Evolutionary conservation across 352 stramenopile genomes (phyloP).

Genomic region (Globisporangium megalacanthum): DNA sequence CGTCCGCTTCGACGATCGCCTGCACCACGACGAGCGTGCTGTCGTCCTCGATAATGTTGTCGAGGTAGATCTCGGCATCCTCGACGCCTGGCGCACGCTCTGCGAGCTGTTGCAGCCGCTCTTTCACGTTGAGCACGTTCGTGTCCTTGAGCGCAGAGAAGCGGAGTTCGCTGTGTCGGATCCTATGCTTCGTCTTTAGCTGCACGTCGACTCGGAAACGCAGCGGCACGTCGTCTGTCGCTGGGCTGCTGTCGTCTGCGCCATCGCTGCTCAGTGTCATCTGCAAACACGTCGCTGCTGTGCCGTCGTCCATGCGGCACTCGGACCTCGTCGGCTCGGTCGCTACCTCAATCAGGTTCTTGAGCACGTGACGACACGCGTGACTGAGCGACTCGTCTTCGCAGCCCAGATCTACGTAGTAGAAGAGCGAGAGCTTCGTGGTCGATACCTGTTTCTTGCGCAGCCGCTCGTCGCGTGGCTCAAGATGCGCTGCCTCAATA

Average conservation of each 20-base stretch:
- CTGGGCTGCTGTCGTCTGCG: background rate
- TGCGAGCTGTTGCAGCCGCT: constrained; percentile 42
- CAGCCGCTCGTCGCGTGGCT: constrained; percentile 38
- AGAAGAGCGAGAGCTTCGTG: constrained; percentile 77
- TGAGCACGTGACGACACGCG: constrained; percentile 41
- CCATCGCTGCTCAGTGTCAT: constrained; percentile 38
- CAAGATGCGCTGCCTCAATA: constrained; percentile 32
- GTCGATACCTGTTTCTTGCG: constrained; percentile 22
- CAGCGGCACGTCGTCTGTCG: constrained; percentile 20
- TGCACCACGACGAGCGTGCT: constrained; percentile 69
- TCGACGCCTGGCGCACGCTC: constrained; percentile 17
- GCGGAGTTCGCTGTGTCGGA: constrained; percentile 40
- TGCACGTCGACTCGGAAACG: constrained; percentile 46
- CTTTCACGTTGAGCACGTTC: constrained; percentile 71
- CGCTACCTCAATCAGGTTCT: constrained; percentile 45
- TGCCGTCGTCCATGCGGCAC: constrained; percentile 12
- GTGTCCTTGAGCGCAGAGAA: constrained; percentile 52
- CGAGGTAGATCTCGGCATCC: constrained; percentile 50
- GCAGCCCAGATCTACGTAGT: constrained; percentile 74
- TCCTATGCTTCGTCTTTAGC: constrained; percentile 28
- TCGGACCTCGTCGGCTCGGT: constrained; percentile 21
- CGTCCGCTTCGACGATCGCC: constrained; percentile 45
- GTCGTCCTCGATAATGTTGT: constrained; percentile 65
- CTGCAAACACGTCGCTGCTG: constrained; percentile 25
- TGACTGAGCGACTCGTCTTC: constrained; percentile 54